Percentiles rank a stretch among this genome's conserved stretches.
phyloP scores from a whole-genome alignment of 2,329 filamentous ascomycete genomes.

The Lasiodiplodia sp. region DNA sequence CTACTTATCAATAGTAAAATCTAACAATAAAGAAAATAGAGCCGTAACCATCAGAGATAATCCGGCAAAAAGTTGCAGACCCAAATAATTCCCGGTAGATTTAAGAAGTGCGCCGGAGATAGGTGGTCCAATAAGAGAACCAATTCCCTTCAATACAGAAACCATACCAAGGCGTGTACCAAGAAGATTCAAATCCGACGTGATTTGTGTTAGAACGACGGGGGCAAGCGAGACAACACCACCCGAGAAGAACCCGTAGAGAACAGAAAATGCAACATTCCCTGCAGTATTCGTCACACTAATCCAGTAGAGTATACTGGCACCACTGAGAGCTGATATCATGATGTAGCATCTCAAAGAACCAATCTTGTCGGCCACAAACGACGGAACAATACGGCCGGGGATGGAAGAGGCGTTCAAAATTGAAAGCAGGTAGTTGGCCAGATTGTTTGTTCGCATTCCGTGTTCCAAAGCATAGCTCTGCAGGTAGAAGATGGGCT shows the following conservation, averaged over 20 bases:
- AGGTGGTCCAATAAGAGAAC: conserved; percentile 63
- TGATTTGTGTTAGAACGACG: conserved; percentile 8
- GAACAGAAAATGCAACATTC: conserved; percentile 14
- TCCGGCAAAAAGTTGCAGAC: conserved; percentile 1
- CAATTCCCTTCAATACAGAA: conserved; percentile 59
- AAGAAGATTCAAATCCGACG: conserved; percentile 40
- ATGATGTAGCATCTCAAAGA: conserved; percentile 3
- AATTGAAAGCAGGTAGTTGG: conserved; percentile 50
- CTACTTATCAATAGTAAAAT: not conserved
- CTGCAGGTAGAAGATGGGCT: conserved; percentile 60
- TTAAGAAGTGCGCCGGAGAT: conserved; percentile 64
- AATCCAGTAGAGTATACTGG: conserved; percentile 7
- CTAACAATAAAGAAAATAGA: not conserved
- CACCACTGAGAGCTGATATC: not conserved
- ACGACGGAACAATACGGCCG: conserved; percentile 52
- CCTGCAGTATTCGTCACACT: conserved; percentile 3
- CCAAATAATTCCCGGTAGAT: not conserved
- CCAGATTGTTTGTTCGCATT: conserved; percentile 59
- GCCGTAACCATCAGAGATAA: not conserved
- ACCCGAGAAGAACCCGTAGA: conserved; percentile 20
- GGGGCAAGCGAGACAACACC: conserved; percentile 18
- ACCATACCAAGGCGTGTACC: conserved; percentile 63
- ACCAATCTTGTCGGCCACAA: conserved; percentile 53
- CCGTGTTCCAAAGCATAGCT: conserved; percentile 65
- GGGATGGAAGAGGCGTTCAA: conserved; percentile 51